A percentile compares a stretch with the other conserved stretches of the same genome.
Conservation (phyloP, 805 yeast genomes). For the Wickerhamomyces tratensis region DNA sequence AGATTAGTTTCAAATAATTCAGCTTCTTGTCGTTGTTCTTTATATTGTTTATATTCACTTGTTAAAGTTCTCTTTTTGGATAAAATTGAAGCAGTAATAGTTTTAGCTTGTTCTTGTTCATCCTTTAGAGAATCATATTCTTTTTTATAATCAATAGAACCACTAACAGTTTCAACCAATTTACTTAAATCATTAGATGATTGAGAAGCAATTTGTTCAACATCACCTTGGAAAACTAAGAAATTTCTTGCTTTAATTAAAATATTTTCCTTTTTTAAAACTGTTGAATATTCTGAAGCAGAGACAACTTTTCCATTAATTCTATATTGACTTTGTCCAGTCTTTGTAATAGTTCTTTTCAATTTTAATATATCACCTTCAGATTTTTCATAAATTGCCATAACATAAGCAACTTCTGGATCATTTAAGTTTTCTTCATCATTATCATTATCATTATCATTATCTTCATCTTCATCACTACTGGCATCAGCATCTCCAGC, state of each 20-base stretch:
- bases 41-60: conserved; percentile 69
- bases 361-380: conserved; percentile 50
- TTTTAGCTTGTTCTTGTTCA: conserved; percentile 57
- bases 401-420: conserved; percentile 55
- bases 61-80: conserved; percentile 61
- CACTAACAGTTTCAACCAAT: conserved; percentile 75
- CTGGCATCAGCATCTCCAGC: conserved; percentile 16
- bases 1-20: conserved; percentile 52
- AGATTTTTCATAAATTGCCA: conserved; percentile 62
- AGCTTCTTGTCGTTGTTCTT: conserved; percentile 65
- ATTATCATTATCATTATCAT: too few relatives aligned
- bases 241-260: conserved; percentile 85
- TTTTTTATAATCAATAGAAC: conserved; percentile 55
- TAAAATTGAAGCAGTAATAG: conserved; percentile 51
- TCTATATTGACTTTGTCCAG: conserved; percentile 59
- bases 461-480: conserved; percentile 10
- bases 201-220: conserved; percentile 86
- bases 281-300: conserved; percentile 52
- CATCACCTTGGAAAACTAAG: conserved; percentile 94
- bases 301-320: conserved; percentile 54
- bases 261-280: conserved; percentile 70
- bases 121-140: conserved; percentile 62
- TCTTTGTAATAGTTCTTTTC: conserved; percentile 47
- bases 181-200: conserved; percentile 65
- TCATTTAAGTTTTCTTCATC: not conserved